These are phyloP conservation scores for Elaeis guineensis DNA, from an alignment of 176 grass and related monocot genomes.

Conservation along the genomic window DNA sequence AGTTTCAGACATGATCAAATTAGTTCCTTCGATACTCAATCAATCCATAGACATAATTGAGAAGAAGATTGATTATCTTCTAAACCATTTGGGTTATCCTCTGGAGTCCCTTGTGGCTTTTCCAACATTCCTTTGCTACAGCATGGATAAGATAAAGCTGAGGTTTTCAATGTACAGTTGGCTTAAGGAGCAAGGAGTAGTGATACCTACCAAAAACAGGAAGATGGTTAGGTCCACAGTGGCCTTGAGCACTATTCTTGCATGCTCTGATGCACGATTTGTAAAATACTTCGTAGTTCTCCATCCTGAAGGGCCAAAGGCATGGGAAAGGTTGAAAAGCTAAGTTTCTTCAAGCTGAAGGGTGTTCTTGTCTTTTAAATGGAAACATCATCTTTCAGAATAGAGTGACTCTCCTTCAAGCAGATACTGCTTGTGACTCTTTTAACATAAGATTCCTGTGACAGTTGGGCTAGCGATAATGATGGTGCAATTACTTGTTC, in stretches of 20 bases:
- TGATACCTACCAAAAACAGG: constrained; percentile 7
- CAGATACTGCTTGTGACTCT: no score
- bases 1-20: constrained; percentile 36
- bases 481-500: no score
- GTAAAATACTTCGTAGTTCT: constrained; percentile 34
- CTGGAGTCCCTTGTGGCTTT: constrained; percentile 30
- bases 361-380: no score
- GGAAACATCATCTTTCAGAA: no score
- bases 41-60: constrained; percentile 26
- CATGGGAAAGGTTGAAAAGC: constrained; percentile 45
- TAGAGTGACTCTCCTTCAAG: no score
- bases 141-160: constrained; percentile 43
- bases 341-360: constrained; percentile 7
- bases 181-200: constrained; percentile 26
- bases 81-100: constrained; percentile 32
- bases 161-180: constrained; percentile 46
- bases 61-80: constrained; percentile 48
- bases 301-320: constrained; percentile 34
- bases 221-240: constrained; percentile 18
- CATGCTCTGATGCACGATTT: constrained; percentile 39
- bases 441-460: no score
- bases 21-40: constrained; percentile 30
- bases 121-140: constrained; percentile 35
- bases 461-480: no score
- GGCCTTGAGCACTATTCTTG: constrained; percentile 41